phyloP scores from a whole-genome alignment of 2,329 filamentous ascomycete genomes.

The Talaromyces sp. region DNA sequence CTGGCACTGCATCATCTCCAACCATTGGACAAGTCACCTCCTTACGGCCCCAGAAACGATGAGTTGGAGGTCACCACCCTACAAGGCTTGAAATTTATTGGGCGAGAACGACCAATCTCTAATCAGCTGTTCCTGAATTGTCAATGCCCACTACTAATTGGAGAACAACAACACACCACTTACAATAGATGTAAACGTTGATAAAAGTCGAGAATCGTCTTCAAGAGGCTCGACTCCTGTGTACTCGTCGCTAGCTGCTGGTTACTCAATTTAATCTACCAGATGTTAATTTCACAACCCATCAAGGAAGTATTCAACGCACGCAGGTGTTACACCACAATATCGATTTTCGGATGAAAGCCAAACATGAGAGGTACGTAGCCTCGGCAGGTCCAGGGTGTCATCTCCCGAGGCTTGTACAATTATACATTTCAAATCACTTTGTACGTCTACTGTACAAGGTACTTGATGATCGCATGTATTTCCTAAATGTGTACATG shows the following conservation, averaged over 20 bases:
- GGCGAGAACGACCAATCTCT: slow-evolving; percentile 8
- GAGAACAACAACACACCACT: background rate
- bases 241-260: background rate
- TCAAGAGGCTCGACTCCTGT: background rate
- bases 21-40: background rate
- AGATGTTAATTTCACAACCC: background rate
- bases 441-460: too few relatives aligned
- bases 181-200: background rate
- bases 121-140: slow-evolving; percentile 14
- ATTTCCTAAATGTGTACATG: background rate
- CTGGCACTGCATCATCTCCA: background rate
- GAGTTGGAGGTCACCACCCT: background rate
- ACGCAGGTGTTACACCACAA: background rate
- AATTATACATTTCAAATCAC: too few relatives aligned
- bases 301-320: background rate
- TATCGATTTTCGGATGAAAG: background rate
- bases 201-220: background rate
- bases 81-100: slow-evolving; percentile 9
- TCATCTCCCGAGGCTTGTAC: background rate
- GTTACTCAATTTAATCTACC: background rate
- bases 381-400: background rate
- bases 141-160: background rate
- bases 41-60: background rate
- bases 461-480: background rate
- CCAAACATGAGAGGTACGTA: too few relatives aligned